Conservation (phyloP, 2,329 filamentous ascomycete genomes). For the Lachnellula willkommii region DNA sequence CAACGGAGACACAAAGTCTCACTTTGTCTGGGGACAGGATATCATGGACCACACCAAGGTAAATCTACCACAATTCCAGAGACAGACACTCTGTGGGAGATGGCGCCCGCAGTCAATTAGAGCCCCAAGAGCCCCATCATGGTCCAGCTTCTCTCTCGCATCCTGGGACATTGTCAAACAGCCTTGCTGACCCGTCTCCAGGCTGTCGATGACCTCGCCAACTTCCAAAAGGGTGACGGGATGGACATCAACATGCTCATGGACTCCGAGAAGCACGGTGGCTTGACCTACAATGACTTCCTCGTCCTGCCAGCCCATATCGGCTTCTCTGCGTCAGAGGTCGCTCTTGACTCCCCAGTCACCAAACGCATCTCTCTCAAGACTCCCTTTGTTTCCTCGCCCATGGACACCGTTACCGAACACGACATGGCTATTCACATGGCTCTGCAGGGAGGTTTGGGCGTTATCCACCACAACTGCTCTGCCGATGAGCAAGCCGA, state of each 20-base stretch:
- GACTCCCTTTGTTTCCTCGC: slow-evolving; percentile 93
- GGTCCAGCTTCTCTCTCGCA: too few relatives aligned
- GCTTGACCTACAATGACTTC: slow-evolving; percentile 98
- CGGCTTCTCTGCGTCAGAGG: slow-evolving; percentile 89
- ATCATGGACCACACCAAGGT: slow-evolving; percentile 63
- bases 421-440: slow-evolving; percentile 99
- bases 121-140: too few relatives aligned
- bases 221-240: slow-evolving; percentile 78
- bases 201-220: slow-evolving; percentile 74
- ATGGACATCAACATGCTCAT: slow-evolving; percentile 81
- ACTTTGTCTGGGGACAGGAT: slow-evolving; percentile 40
- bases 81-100: background rate
- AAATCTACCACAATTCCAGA: background rate
- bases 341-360: slow-evolving; percentile 81
- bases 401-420: slow-evolving; percentile 99
- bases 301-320: slow-evolving; percentile 95
- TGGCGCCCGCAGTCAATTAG: too few relatives aligned
- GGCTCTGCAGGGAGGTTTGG: slow-evolving; percentile 78
- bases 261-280: slow-evolving; percentile 86
- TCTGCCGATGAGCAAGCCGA: slow-evolving; percentile 94
- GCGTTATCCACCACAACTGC: slow-evolving; percentile 99
- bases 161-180: background rate
- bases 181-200: background rate
- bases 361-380: slow-evolving; percentile 95
- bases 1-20: slow-evolving; percentile 56